Conservation (phyloP, 2,329 filamentous ascomycete species). For the Anthostomella pinea region DNA sequence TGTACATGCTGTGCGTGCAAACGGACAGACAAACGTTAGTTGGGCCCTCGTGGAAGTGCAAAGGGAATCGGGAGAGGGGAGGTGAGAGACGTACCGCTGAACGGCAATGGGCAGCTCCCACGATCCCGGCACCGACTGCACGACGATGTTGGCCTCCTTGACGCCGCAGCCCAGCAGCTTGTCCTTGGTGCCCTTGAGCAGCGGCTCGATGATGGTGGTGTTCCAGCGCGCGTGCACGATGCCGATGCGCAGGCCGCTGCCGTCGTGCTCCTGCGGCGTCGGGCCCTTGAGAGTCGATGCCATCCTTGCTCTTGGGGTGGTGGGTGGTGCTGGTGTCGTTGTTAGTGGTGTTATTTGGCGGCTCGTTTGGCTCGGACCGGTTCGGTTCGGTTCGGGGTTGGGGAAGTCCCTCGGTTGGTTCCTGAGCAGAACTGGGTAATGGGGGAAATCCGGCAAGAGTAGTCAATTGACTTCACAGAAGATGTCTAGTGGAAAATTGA, state of each 20-base stretch:
- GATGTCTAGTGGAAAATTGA: no score
- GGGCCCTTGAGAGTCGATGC: slow-evolving; percentile 55
- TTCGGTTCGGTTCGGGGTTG: no score
- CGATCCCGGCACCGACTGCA: slow-evolving; percentile 86
- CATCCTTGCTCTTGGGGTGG: slow-evolving; percentile 43
- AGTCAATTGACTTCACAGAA: no score
- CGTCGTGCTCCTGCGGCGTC: slow-evolving; percentile 58
- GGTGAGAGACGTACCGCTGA: slow-evolving; percentile 61
- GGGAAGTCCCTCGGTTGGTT: no score
- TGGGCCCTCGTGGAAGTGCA: slow-evolving; percentile 1
- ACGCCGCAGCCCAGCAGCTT: slow-evolving; percentile 78
- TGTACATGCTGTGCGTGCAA: slow-evolving; percentile 61
- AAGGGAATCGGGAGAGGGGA: slow-evolving; percentile 4
- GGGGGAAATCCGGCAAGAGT: no score
- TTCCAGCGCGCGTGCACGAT: slow-evolving; percentile 99
- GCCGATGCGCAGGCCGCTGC: slow-evolving; percentile 77
- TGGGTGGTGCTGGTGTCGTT: slow-evolving; percentile 10
- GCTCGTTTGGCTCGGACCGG: no score
- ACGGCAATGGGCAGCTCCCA: slow-evolving; percentile 94
- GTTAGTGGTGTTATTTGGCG: background rate
- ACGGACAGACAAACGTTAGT: slow-evolving; percentile 6
- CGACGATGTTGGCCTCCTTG: slow-evolving; percentile 79
- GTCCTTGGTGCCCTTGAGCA: slow-evolving; percentile 77
- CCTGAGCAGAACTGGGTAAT: no score
- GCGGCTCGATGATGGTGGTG: slow-evolving; percentile 76